Base-by-base conservation (phyloP, 352 stramenopile genomes). In the Pythium chondricola region DNA sequence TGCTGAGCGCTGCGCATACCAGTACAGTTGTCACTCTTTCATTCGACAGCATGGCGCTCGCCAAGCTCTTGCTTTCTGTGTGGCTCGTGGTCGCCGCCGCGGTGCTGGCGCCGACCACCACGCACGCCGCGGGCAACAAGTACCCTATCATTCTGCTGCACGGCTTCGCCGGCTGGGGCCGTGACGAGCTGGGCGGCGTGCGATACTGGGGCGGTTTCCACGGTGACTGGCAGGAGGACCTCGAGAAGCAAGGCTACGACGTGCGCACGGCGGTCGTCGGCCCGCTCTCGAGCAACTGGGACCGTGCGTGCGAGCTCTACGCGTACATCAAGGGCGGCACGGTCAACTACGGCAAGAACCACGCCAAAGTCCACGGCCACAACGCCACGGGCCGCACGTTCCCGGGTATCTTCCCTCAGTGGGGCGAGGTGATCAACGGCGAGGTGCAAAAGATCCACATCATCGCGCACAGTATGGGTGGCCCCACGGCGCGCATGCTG, bases 261-360 rank as follows among this genome's bases (percentile, higher is more conserved):
- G 62, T 71, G 27, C 41, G 44, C 38, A 69, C 54, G 29, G 64
- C 67, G 0, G 38, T 27, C 11, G 43, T 74, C 13, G 57, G 63
- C 17, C 64, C 64, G 14, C 52, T 78, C 36, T 60, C 58, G 17
- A 70, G 57, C 27, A 67, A 74, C 49, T 78, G 67, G 64, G 68
- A 79, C 39, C 68, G 68, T 16, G 68, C 65, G 20, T 75, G 62
- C 32, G 69, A 80, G 49, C 47, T 80, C 1, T 80, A 67, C 58
- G 65, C 69, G 35, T 61, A 70, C 40, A 73, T 80, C 48, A 74
- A 74, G 40, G 68, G 68, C 33, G 61, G 58, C 32, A 56, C 42
- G 2, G 66, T 75, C 26, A 47, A 73, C 61, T 79, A 79, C 45
- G 68, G 68, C 26, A 35, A 32, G 5, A 60, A 63, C 39, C 68